Evolutionary conservation across 306 rosid genomes (phyloP).

Genomic region (Biancaea sappan): DNA sequence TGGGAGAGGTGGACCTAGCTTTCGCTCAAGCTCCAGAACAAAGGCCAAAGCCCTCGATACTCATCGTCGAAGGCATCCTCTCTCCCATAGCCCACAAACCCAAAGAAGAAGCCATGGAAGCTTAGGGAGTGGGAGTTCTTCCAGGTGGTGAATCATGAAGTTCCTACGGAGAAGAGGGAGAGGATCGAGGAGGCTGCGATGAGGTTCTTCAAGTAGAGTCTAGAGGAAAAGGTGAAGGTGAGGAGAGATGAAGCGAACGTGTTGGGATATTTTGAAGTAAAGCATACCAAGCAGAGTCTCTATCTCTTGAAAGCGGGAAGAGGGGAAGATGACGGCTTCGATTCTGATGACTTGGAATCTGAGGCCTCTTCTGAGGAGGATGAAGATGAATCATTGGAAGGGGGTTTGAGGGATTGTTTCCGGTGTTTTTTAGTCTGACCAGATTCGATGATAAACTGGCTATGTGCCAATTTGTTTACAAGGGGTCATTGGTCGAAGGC

Average conservation of each 20-base stretch:
- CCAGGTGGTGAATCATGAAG: constrained; percentile 68
- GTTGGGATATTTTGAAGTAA: constrained; percentile 73
- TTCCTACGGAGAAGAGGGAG: constrained; percentile 42
- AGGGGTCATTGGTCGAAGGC: too few species aligned
- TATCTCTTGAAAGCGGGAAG: too few species aligned
- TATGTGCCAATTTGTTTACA: too few species aligned
- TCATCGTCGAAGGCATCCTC: background rate
- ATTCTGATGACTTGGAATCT: too few species aligned
- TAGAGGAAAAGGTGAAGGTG: constrained; percentile 54
- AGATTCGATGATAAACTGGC: too few species aligned
- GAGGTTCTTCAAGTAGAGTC: constrained; percentile 48
- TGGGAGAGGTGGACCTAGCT: background rate
- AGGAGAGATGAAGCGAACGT: constrained; percentile 58
- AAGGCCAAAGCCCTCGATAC: background rate
- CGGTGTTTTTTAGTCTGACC: too few species aligned
- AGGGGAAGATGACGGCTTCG: too few species aligned
- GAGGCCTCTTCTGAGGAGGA: too few species aligned
- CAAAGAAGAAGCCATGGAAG: background rate
- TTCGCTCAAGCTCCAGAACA: background rate
- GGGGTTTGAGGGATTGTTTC: too few species aligned
- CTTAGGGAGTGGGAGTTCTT: background rate
- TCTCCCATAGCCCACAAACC: background rate
- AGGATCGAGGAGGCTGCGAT: constrained; percentile 47
- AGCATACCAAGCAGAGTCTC: constrained; percentile 73
- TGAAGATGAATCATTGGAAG: too few species aligned